Evolutionary conservation across 1,284 basidiomycete species (phyloP), one percentile per base, ranked within the genome.

Genomic region (Ceratobasidium sp.): DNA sequence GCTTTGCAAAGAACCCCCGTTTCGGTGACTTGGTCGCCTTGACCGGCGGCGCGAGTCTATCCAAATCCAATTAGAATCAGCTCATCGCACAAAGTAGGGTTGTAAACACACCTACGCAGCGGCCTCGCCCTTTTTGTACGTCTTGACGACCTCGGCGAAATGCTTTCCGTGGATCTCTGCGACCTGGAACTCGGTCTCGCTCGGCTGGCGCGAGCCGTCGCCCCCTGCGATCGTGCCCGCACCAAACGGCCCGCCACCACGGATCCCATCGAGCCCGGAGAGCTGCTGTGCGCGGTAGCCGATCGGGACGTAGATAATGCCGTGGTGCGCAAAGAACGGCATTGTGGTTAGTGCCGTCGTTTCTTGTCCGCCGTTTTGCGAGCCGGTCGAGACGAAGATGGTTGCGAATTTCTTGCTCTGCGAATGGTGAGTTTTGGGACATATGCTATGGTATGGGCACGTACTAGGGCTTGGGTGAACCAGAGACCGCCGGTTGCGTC

Each of bases 401-500:
- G 78, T 77, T 13, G 79, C 85, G 69, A 85, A 84, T 81, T 87
- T 88, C 79, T 84, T 84, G 53, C 64, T 51, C 51, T 53, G 16
- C 9, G 8, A 3, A 7, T 8, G 48, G 34, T 51, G 22, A n/a
- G 63, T 31, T 13, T 13, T 22, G 14, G 46, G 6, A 22, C 13
- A 43, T 46, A 37, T 13, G 11, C 6, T 27, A 22, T 8, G 37
- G 29, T 29, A 48, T 46, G 11, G 41, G 9, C 13, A 41, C 76
- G 81, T 77, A 61, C 61, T 41, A 87, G 80, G 7, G 81, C 83
- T 43, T 84, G 84, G 2, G 79, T 76, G n/a, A 81, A 81, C 86
- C 86, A 87, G 59, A 77, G 74, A 22, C 61, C 81, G 74, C 86
- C 86, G 22, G 85, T 86, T 11, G 78, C 75, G 79, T 87, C 86